Evolutionary conservation across 805 yeast species (phyloP).

Genomic region (Monosporozyma yasuniensis): DNA sequence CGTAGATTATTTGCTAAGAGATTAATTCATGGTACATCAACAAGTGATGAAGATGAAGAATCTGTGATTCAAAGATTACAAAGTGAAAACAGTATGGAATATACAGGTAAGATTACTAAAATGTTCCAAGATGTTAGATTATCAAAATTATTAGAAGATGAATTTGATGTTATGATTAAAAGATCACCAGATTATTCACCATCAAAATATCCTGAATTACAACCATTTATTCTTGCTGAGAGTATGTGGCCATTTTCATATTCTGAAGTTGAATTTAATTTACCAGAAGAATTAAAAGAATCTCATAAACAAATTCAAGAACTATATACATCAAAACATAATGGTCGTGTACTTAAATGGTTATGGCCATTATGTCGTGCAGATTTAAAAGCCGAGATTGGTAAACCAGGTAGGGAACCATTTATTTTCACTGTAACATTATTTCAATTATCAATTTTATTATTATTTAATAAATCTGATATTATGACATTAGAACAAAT

Average conservation of each 20-base stretch:
- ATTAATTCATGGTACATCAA: slow-evolving; percentile 76
- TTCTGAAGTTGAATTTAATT: slow-evolving; percentile 36
- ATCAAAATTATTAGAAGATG: slow-evolving; percentile 60
- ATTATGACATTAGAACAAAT: slow-evolving; percentile 46
- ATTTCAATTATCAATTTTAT: slow-evolving; percentile 77
- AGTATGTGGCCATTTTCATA: slow-evolving; percentile 74
- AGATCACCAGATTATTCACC: slow-evolving; percentile 26
- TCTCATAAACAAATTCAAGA: slow-evolving; percentile 60
- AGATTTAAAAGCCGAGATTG: slow-evolving; percentile 78
- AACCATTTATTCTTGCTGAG: slow-evolving; percentile 74
- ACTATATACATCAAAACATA: slow-evolving; percentile 66
- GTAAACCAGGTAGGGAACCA: slow-evolving; percentile 74
- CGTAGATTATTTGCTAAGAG: slow-evolving; percentile 84
- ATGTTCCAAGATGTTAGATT: slow-evolving; percentile 93
- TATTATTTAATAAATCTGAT: slow-evolving; percentile 66
- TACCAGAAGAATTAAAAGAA: slow-evolving; percentile 60
- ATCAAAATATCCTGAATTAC: slow-evolving; percentile 40
- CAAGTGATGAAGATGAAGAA: slow-evolving; percentile 75
- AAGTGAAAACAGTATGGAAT: slow-evolving; percentile 83
- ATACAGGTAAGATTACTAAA: slow-evolving; percentile 85
- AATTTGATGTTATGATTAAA: slow-evolving; percentile 29
- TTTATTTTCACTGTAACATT: slow-evolving; percentile 73
- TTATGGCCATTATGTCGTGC: slow-evolving; percentile 91
- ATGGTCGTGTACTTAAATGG: slow-evolving; percentile 89
- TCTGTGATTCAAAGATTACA: slow-evolving; percentile 76